These are phyloP conservation scores for Suillus plorans DNA, from an alignment of 768 basidiomycete species.

Conservation along the genomic window DNA sequence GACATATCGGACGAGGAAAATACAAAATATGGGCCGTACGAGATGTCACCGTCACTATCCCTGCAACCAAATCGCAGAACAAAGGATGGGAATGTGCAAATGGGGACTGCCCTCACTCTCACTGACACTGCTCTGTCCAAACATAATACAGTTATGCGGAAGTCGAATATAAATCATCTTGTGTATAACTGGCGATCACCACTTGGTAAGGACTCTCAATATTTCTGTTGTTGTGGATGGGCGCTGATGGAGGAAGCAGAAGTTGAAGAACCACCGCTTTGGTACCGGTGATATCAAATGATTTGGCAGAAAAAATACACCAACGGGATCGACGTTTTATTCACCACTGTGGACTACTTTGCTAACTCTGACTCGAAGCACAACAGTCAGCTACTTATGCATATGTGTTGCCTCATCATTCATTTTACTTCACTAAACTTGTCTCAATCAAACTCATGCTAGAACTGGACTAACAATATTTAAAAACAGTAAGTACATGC, in stretches of 20 bases:
- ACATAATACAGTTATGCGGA: conserved; percentile 34
- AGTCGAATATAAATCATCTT: conserved; percentile 44
- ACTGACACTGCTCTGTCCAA: conserved; percentile 46
- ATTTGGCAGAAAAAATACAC: not conserved
- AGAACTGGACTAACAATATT: not conserved
- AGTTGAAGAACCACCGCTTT: not conserved
- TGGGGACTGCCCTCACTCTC: conserved; percentile 22
- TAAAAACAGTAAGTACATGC: not conserved
- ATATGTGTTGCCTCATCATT: not conserved
- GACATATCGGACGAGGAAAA: conserved; percentile 20
- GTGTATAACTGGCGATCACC: conserved; percentile 70
- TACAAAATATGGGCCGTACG: not conserved
- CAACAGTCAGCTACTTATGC: not conserved
- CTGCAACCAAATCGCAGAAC: conserved; percentile 29
- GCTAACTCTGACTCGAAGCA: not conserved
- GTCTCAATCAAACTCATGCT: not conserved
- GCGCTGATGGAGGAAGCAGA: not conserved
- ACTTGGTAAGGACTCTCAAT: conserved; percentile 46
- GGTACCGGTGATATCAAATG: not conserved
- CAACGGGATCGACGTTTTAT: not conserved
- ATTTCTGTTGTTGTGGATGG: not conserved
- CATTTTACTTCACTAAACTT: not conserved
- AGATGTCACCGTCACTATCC: conserved; percentile 3
- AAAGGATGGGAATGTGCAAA: conserved; percentile 20
- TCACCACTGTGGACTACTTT: too few relatives aligned